These are phyloP conservation scores for Cladosporium velox DNA, from an alignment of 2,329 filamentous ascomycete genomes.

Conservation along the genomic window DNA sequence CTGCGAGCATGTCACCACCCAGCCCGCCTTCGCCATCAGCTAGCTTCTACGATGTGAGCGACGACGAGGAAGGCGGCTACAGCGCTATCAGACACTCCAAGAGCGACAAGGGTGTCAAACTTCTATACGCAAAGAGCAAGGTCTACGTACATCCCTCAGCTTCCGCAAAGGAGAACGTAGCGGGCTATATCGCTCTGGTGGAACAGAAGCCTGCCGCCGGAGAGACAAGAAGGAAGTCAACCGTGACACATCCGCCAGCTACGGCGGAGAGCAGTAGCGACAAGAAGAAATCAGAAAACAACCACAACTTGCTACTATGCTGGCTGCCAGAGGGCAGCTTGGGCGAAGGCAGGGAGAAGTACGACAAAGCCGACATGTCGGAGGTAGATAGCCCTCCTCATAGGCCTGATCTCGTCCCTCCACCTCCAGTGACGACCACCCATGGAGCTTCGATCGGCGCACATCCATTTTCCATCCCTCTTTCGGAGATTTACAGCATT, in stretches of 20 bases:
- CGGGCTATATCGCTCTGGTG: constrained; percentile 87
- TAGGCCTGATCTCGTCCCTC: constrained; percentile 87
- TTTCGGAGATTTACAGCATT: constrained; percentile 87
- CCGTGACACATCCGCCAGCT: constrained; percentile 32
- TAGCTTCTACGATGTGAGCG: constrained; percentile 93
- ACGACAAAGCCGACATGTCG: constrained; percentile 91
- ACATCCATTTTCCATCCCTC: constrained; percentile 88
- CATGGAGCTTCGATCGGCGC: constrained; percentile 71
- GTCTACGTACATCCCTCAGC: constrained; percentile 96
- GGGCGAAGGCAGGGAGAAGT: constrained; percentile 76
- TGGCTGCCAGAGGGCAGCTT: constrained; percentile 91
- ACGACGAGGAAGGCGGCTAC: constrained; percentile 94
- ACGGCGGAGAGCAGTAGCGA: constrained; percentile 25
- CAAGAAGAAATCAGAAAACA: constrained; percentile 41
- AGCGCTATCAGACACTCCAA: constrained; percentile 84
- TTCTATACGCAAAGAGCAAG: constrained; percentile 97
- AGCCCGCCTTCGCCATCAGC: constrained; percentile 70
- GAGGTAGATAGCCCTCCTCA: constrained; percentile 78
- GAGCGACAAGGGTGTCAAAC: constrained; percentile 81
- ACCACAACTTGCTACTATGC: constrained; percentile 79
- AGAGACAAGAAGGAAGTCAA: constrained; percentile 11
- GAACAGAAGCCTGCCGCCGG: constrained; percentile 71
- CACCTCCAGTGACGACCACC: constrained; percentile 80
- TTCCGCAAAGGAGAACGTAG: constrained; percentile 91
- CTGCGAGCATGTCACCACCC: constrained; percentile 21